Conservation (phyloP, 83 land plant species). For the Diphasiastrum complanatum region DNA sequence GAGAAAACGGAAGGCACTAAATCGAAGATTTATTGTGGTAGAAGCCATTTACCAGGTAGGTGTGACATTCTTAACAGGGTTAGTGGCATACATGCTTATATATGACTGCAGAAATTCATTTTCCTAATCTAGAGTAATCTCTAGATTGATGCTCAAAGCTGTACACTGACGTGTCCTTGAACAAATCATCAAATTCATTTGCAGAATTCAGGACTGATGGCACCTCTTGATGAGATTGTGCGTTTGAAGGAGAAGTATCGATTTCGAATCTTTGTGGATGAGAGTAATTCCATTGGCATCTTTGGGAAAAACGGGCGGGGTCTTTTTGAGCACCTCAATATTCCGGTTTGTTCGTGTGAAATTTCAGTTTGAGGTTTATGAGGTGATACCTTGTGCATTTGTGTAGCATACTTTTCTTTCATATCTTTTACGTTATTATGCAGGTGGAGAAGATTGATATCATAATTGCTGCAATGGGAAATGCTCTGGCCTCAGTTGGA, state of each 20-base stretch:
- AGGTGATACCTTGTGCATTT: neutral
- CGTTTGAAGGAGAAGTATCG: conserved; percentile 77
- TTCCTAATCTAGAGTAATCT: no score
- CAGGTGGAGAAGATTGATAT: conserved; percentile 93
- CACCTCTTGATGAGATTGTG: conserved; percentile 76
- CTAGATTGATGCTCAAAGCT: no score
- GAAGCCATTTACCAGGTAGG: conserved; percentile 95
- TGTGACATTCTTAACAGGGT: no score
- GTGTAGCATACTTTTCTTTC: neutral
- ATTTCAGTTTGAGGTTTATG: neutral
- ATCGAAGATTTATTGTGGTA: conserved; percentile 83
- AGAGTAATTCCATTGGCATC: conserved; percentile 92
- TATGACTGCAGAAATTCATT: neutral
- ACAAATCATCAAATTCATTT: neutral
- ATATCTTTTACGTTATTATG: neutral
- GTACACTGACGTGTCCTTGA: neutral
- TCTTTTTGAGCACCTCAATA: conserved; percentile 64
- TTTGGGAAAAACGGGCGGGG: conserved; percentile 89
- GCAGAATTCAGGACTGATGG: conserved; percentile 96
- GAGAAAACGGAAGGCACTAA: conserved; percentile 54
- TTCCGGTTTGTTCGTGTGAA: conserved; percentile 50
- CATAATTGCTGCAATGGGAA: conserved; percentile 89
- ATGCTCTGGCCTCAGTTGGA: conserved; percentile 86
- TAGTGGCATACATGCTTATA: neutral
- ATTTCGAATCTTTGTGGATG: conserved; percentile 80